Conservation (phyloP, 176 grass and related monocot species). For the Eragrostis nindensis region DNA sequence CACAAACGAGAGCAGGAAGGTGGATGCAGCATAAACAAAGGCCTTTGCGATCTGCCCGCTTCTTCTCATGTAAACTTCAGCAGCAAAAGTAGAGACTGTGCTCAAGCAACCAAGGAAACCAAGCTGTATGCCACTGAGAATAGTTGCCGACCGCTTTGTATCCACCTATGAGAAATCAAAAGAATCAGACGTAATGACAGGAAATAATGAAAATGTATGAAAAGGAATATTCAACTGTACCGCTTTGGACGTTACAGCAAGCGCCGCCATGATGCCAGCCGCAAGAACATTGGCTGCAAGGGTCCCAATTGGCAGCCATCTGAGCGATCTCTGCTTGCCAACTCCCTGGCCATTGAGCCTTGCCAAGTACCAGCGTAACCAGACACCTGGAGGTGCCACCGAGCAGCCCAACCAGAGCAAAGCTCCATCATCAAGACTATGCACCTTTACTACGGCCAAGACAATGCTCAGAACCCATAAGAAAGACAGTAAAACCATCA, state of each 20-base stretch:
- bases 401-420: conserved; percentile 79
- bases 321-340: conserved; percentile 58
- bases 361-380: conserved; percentile 84
- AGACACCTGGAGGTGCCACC: conserved; percentile 84
- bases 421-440: conserved; percentile 43
- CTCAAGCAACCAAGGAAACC: conserved; percentile 93
- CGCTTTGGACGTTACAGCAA: conserved; percentile 66
- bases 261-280: conserved; percentile 75
- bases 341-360: conserved; percentile 84
- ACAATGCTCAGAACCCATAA: conserved; percentile 78
- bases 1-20: conserved; percentile 70
- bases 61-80: conserved; percentile 93
- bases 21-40: conserved; percentile 64
- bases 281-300: conserved; percentile 87
- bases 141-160: conserved; percentile 49
- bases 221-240: conserved; percentile 43
- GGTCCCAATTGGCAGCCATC: conserved; percentile 90
- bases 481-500: conserved; percentile 51
- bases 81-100: conserved; percentile 92
- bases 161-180: conserved; percentile 58
- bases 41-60: conserved; percentile 71
- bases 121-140: conserved; percentile 75
- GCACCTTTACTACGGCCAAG: conserved; percentile 63
- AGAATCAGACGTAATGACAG: background rate
- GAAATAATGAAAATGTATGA: background rate